Evolutionary conservation across 768 basidiomycete species (phyloP).

Genomic region (Tulasnella sp.): DNA sequence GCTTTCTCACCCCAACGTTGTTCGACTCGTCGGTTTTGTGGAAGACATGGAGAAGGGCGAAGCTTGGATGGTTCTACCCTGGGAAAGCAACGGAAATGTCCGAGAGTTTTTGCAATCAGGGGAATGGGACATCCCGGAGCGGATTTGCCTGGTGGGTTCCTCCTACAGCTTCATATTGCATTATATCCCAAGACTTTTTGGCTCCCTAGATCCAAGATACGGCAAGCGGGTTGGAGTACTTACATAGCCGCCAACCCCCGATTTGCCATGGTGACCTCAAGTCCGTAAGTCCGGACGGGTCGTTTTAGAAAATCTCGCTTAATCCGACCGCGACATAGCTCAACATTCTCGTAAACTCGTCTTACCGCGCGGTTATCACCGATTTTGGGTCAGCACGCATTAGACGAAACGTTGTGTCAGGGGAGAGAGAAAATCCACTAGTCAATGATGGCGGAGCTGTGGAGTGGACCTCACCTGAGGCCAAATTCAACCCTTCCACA

Average conservation of each 20-base stretch:
- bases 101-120: slow-evolving; percentile 13
- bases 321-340: neutral
- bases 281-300: neutral
- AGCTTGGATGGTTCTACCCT: neutral
- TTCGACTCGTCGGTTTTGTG: neutral
- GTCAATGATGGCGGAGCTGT: neutral
- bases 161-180: neutral
- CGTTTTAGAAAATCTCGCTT: neutral
- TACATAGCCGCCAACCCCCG: neutral
- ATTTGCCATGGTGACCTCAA: slow-evolving; percentile 8
- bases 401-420: neutral
- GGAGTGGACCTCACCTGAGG: neutral
- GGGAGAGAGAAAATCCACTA: neutral
- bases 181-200: neutral
- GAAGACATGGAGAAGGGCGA: neutral
- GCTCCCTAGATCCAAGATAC: neutral
- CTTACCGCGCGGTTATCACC: neutral
- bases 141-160: neutral
- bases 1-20: neutral
- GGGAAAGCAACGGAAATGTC: neutral
- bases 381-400: neutral
- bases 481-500: neutral
- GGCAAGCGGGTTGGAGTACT: neutral
- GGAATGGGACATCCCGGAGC: neutral
- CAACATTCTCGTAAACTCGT: neutral